Evolutionary conservation across 108 stramenopile genomes (phyloP).

Genomic region (Mediolabrus comicus): DNA sequence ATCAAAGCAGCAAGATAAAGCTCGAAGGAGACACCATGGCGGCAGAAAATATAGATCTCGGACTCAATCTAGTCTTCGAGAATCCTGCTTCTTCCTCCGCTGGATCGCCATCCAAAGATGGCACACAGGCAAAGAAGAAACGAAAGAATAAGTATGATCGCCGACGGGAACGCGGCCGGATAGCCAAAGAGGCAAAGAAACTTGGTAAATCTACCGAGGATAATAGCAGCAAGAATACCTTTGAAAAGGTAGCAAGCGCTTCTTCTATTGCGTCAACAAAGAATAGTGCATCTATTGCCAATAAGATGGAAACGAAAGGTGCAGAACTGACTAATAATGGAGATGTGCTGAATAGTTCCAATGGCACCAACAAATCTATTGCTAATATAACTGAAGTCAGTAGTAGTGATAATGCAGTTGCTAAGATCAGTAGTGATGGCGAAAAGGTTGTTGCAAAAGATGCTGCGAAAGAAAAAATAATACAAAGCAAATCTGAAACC

Average conservation of each 20-base stretch:
- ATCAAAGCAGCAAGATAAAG: too few species aligned
- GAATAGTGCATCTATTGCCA: background rate
- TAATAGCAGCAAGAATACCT: background rate
- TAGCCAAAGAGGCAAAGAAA: slow-evolving; percentile 22
- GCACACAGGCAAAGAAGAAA: slow-evolving; percentile 28
- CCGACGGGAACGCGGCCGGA: slow-evolving; percentile 48
- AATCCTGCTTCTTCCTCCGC: background rate
- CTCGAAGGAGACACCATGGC: too few species aligned
- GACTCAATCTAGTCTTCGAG: background rate
- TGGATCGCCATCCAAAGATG: background rate
- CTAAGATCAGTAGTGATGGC: background rate
- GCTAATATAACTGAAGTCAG: background rate
- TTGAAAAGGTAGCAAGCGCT: background rate
- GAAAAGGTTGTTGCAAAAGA: background rate
- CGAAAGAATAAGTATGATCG: slow-evolving; percentile 76
- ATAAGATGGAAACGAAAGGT: slow-evolving; percentile 8
- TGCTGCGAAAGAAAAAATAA: background rate
- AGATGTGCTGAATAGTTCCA: background rate
- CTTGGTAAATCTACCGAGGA: background rate
- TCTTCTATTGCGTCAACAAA: slow-evolving; percentile 2
- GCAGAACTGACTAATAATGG: background rate
- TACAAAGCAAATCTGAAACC: background rate
- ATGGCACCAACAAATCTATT: background rate
- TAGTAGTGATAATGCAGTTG: background rate
- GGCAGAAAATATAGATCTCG: background rate